Conservation (phyloP, 1,139 yeast species). For the Blastobotrys serpentis region DNA sequence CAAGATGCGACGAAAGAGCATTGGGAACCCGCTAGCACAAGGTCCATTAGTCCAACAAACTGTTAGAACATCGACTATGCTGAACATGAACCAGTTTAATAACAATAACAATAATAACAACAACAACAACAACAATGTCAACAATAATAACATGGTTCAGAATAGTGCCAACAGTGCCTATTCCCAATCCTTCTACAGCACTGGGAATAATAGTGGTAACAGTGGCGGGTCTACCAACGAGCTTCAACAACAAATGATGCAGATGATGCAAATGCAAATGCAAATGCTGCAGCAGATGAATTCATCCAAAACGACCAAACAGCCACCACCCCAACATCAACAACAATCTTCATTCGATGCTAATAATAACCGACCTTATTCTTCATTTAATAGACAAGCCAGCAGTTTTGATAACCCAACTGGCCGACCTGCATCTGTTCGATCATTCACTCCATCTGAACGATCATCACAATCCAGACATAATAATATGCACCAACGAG, state of each 20-base stretch:
- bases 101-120: too few species aligned
- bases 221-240: slow-evolving; percentile 19
- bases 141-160: not conserved
- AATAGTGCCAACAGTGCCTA: slow-evolving; percentile 2
- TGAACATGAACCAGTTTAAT: slow-evolving; percentile 1
- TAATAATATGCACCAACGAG: slow-evolving; percentile 15
- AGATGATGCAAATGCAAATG: slow-evolving; percentile 39
- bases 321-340: slow-evolving; percentile 11
- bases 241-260: slow-evolving; percentile 36
- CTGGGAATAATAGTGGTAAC: slow-evolving; percentile 13
- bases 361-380: slow-evolving; percentile 2
- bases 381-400: slow-evolving; percentile 3
- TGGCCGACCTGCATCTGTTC: slow-evolving; percentile 29
- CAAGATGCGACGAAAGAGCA: slow-evolving; percentile 33
- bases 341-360: slow-evolving; percentile 11
- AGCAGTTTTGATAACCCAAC: slow-evolving; percentile 11
- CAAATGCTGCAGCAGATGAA: slow-evolving; percentile 36
- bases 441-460: slow-evolving; percentile 30
- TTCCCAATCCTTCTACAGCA: slow-evolving; percentile 11
- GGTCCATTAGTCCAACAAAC: slow-evolving; percentile 6
- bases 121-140: slow-evolving; percentile 1
- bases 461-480: slow-evolving; percentile 24
- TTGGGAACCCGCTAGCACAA: slow-evolving; percentile 10
- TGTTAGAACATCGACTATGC: slow-evolving; percentile 11
- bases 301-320: slow-evolving; percentile 4